Evolutionary conservation across 352 stramenopile species (phyloP).

Genomic region (Pythium insidiosum): DNA sequence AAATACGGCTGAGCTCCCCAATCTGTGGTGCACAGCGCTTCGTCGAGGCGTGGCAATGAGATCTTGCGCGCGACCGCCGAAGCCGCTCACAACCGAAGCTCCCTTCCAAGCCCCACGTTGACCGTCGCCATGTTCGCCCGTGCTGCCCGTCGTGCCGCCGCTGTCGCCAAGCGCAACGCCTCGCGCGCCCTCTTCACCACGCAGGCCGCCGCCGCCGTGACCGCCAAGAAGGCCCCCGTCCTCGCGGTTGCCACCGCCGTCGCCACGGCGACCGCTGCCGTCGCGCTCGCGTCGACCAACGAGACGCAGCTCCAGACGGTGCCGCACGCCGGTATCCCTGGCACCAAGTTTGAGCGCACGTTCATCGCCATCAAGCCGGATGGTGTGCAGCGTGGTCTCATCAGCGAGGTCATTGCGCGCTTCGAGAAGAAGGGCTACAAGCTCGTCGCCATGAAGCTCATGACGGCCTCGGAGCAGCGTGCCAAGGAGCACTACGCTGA

Average conservation of each 20-base stretch:
- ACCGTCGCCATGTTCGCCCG: constrained; percentile 50
- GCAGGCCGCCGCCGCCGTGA: constrained; percentile 27
- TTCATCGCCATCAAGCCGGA: constrained; percentile 95
- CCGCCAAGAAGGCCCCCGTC: constrained; percentile 19
- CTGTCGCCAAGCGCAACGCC: constrained; percentile 47
- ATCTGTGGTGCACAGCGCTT: constrained; percentile 17
- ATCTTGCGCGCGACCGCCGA: too few relatives aligned
- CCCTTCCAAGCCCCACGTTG: constrained; percentile 7
- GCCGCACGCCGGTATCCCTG: constrained; percentile 72
- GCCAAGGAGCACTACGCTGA: constrained; percentile 92
- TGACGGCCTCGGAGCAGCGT: constrained; percentile 88
- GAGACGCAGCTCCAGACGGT: constrained; percentile 27
- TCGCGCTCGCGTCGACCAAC: constrained; percentile 34
- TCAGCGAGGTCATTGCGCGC: constrained; percentile 92
- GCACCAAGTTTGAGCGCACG: constrained; percentile 91
- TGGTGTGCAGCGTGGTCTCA: constrained; percentile 89
- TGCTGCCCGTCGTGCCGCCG: constrained; percentile 53
- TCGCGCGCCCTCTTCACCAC: constrained; percentile 47
- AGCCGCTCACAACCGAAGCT: constrained; percentile 21
- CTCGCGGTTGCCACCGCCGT: constrained; percentile 28
- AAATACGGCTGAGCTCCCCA: constrained; percentile 8
- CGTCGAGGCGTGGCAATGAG: not conserved
- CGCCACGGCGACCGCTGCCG: constrained; percentile 36
- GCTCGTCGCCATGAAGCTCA: constrained; percentile 91
- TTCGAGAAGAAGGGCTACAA: constrained; percentile 97